Base-by-base conservation (phyloP, 2,329 filamentous ascomycete genomes). In the Passalora sequoiae region DNA sequence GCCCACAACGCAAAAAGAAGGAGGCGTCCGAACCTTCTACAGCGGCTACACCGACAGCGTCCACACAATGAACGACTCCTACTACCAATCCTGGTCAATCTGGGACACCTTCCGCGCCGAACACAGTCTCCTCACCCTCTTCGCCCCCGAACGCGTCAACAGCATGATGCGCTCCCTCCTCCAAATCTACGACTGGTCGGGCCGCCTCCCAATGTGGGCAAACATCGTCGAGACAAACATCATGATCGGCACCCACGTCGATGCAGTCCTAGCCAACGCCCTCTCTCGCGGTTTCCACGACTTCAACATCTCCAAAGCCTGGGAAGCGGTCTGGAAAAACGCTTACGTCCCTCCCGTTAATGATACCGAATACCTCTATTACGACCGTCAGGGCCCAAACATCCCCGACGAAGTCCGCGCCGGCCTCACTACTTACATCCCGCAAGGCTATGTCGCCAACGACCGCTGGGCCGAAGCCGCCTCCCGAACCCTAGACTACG, bases 21-120 rank as follows among this genome's bases (percentile, higher is more conserved):
- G 46, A 10, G 46, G 38, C 5, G 30, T 44, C 9, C 61, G 66
- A 13, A 60, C 55, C 1, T 72, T 67, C 51, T 73, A 74, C 47
- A 70, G 66, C 25, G 70, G 71, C 10, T 74, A 73, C 40, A 72
- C 69, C 0, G 69, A 74, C 37, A 68, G 61, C 20, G 52, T 71
- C 1, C 68, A 72, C 32, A 56, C 57, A 7, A 59, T 51, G 4
- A 61, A 67, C 22, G 69, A 73, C 32, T 70, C 68, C 0, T 74
- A 73, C 51, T 73, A 72, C 46, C 71, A 73, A 47, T 72, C 69
- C 1, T 74, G 70, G 71, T 72, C 68, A 1, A 72, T 73, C 38
- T 73, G 70, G 71, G 71, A 73, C 40, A 74, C 71, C 0, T 74
- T 71, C 49, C 60, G 71, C 3, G 71, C 70, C 1, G 70, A 73